Evolutionary conservation across 2,329 filamentous ascomycete genomes (phyloP), one percentile per base, ranked within the genome.

Genomic region (Monosporascus cannonballus): DNA sequence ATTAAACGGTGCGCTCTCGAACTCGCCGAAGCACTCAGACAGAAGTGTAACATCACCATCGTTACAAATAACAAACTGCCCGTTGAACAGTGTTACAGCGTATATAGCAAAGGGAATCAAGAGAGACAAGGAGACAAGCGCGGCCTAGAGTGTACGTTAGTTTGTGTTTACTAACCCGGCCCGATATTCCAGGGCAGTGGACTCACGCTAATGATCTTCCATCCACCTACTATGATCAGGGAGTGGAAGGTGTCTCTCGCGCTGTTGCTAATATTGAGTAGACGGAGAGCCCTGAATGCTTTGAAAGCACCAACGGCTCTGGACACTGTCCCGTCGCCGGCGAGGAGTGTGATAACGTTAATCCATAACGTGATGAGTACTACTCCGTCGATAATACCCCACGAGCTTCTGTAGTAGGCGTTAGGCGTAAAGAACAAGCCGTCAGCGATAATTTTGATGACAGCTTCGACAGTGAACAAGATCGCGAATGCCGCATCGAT

Each of bases 31-130:
- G 69, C 95, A 99, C 56, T 91, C 84, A 2, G 74, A 77, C 36
- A 77, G 73, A 9, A 85, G 81, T 27, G 69, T 71, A 25, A 80
- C 75, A 24, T 70, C 66, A 24, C 72, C 75, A 59, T 96, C 90
- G 65, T 96, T 99, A 75, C 94, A 99, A 22, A 73, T 63, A 50
- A 87, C 73, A 73, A 97, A 79, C 65, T 88, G 77, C 5, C 92
- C 93, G 57, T 87, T 89, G 73, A 99, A 99, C 2, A 99, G 77
- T 61, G 96, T 99, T 52, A 97, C 70, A 1, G 91, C 94, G 59
- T 97, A 97, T 38, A 99, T 93, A 58, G 94, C 94, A 68, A 99
- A 99, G 0, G 94, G 94, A 54, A 99, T 92, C 53, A 99, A 76
- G 66, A 99, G 82, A 60, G 93, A 96, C 61, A 99, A 77, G 3